These are phyloP conservation scores for Aspergillus sp. DNA, from an alignment of 2,329 filamentous ascomycete species.

Conservation along the genomic window DNA sequence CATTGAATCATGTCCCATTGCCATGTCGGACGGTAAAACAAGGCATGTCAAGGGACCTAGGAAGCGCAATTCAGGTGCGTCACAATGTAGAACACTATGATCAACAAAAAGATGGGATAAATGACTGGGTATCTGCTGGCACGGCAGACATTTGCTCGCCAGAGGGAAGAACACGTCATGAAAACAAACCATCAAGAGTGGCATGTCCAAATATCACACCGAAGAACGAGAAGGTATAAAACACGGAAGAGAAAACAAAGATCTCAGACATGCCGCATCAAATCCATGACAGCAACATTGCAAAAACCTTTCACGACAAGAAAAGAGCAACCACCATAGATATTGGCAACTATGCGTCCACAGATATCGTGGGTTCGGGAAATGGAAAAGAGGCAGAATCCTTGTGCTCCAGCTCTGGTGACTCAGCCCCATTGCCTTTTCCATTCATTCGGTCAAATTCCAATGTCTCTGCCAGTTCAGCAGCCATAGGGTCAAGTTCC, in stretches of 20 bases:
- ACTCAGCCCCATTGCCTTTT: slow-evolving; percentile 26
- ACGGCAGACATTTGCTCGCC: slow-evolving; percentile 17
- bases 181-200: slow-evolving; percentile 3
- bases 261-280: not conserved
- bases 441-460: slow-evolving; percentile 43
- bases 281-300: too few species aligned
- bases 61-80: not conserved
- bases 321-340: not conserved
- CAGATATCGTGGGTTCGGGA: slow-evolving; percentile 27
- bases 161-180: slow-evolving; percentile 12
- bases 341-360: slow-evolving; percentile 22
- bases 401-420: slow-evolving; percentile 27
- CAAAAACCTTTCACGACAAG: not conserved
- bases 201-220: slow-evolving; percentile 9
- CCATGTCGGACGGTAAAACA: too few species aligned
- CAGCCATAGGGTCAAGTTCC: slow-evolving; percentile 47
- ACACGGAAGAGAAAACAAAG: slow-evolving; percentile 3
- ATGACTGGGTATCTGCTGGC: slow-evolving; percentile 35
- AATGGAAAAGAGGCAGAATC: slow-evolving; percentile 26
- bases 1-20: not conserved
- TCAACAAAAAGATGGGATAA: slow-evolving; percentile 5
- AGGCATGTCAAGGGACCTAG: too few species aligned
- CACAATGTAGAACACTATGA: not conserved
- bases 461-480: slow-evolving; percentile 44
- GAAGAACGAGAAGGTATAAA: slow-evolving; percentile 15